Percentiles rank a stretch among this genome's conserved stretches.
Evolutionary conservation across 176 grass and related monocot genomes (phyloP).

Genomic region (Carex scoparia): DNA sequence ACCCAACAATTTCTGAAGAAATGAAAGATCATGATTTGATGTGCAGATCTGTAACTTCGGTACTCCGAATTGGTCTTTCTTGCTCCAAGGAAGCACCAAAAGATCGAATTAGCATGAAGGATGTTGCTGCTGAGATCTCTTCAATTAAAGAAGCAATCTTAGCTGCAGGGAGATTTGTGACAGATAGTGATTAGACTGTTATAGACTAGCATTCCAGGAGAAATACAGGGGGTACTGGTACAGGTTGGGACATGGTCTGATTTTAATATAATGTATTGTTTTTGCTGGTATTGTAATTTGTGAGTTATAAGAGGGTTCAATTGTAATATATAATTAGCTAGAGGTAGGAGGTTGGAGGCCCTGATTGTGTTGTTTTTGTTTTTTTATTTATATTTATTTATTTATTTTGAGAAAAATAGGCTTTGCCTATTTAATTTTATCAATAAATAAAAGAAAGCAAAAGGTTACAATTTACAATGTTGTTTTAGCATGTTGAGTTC

Average conservation of each 20-base stretch:
- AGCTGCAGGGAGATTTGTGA: not conserved
- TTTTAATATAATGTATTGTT: not conserved
- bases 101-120: slow-evolving; percentile 8
- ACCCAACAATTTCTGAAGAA: slow-evolving; percentile 22
- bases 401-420: no score
- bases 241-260: not conserved
- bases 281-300: not conserved
- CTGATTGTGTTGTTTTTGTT: not conserved
- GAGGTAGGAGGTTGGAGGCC: not conserved
- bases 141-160: not conserved
- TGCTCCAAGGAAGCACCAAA: slow-evolving; percentile 1
- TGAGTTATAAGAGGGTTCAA: not conserved
- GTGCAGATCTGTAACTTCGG: not conserved
- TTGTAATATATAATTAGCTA: not conserved
- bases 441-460: no score
- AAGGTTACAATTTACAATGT: no score
- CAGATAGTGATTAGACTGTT: no score
- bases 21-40: not conserved
- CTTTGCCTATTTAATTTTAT: no score
- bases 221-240: not conserved
- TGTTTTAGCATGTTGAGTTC: no score
- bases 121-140: slow-evolving; percentile 7
- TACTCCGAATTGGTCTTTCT: not conserved
- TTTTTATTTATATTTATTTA: no score
- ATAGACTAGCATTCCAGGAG: no score